These are phyloP conservation scores for Oemleria cerasiformis DNA, from an alignment of 306 rosid species.

Conservation along the genomic window DNA sequence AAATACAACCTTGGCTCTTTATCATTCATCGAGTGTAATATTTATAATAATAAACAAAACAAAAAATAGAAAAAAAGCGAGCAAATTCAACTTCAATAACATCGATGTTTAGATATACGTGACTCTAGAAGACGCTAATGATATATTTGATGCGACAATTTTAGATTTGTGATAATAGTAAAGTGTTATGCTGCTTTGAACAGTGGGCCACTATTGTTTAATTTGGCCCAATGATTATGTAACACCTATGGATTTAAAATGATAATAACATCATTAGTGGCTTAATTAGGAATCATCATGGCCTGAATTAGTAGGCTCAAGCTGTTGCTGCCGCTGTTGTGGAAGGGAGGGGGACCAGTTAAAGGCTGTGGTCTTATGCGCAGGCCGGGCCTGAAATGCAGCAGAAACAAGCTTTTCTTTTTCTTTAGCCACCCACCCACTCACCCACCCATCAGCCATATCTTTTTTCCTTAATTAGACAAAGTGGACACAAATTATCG, in stretches of 20 bases:
- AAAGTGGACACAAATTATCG: neutral
- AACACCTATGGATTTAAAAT: too few species aligned
- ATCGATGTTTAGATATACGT: too few species aligned
- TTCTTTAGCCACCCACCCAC: neutral
- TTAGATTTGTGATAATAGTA: too few species aligned
- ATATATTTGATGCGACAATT: too few species aligned
- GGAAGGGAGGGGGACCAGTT: conserved; percentile 12
- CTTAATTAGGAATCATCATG: neutral
- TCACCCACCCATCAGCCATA: neutral
- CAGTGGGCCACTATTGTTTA: too few species aligned
- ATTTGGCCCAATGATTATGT: neutral
- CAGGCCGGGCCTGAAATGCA: neutral
- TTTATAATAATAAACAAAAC: neutral
- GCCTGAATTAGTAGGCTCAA: too few species aligned
- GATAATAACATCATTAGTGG: too few species aligned
- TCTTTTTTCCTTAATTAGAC: conserved; percentile 11
- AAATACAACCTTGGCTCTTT: conserved; percentile 33
- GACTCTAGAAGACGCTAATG: too few species aligned
- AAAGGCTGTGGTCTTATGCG: neutral
- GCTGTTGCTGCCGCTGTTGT: neutral
- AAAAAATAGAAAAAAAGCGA: neutral
- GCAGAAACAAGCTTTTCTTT: neutral
- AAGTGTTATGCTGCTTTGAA: too few species aligned
- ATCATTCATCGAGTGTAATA: conserved; percentile 4
- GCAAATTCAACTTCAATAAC: too few species aligned